These are phyloP conservation scores for Dothistroma pini DNA, from an alignment of 2,329 filamentous ascomycete genomes.

Conservation along the genomic window DNA sequence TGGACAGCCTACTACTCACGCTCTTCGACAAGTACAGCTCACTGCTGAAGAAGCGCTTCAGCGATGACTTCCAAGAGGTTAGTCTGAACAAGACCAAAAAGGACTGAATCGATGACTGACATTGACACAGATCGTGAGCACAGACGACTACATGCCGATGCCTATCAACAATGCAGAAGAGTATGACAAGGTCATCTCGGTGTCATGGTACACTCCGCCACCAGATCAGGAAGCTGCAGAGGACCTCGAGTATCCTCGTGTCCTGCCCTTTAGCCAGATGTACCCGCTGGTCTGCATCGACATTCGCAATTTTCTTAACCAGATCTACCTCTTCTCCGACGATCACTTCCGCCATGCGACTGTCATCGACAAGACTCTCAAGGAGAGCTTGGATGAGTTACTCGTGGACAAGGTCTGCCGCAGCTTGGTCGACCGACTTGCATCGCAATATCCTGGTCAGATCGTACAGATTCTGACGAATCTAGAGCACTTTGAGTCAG, in stretches of 20 bases:
- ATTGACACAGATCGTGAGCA: conserved; percentile 60
- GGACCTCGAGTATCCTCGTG: conserved; percentile 78
- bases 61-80: conserved; percentile 91
- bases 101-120: conserved; percentile 1
- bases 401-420: conserved; percentile 88
- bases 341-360: conserved; percentile 90
- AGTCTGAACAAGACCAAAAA: not conserved
- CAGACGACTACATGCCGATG: conserved; percentile 99
- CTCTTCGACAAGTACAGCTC: conserved; percentile 94
- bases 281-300: conserved; percentile 98
- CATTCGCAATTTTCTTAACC: conserved; percentile 94
- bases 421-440: conserved; percentile 80
- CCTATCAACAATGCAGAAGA: conserved; percentile 85
- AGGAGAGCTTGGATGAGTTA: conserved; percentile 88
- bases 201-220: conserved; percentile 85
- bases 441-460: conserved; percentile 91
- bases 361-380: conserved; percentile 86
- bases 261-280: conserved; percentile 99
- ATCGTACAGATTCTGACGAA: conserved; percentile 99
- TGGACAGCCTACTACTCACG: conserved; percentile 81
- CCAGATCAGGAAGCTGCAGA: conserved; percentile 64
- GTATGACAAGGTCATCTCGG: conserved; percentile 91
- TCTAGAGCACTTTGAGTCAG: conserved; percentile 91
- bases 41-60: conserved; percentile 84
- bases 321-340: conserved; percentile 97